Evolutionary conservation across 352 stramenopile genomes (phyloP).

Genomic region (Pythium apleroticum): DNA sequence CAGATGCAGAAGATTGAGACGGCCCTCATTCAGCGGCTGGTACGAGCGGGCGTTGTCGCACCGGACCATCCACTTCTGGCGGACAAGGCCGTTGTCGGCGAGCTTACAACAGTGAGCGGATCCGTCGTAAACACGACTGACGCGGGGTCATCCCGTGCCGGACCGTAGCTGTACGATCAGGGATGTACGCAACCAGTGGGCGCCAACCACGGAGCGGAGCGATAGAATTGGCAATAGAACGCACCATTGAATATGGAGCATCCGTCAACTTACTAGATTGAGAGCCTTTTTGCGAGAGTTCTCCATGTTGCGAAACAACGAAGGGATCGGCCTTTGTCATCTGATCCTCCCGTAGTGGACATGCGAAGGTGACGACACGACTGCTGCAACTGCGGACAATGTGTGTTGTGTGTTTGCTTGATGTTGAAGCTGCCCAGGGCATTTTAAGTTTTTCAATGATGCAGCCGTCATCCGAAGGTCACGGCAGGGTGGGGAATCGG

Average conservation of each 20-base stretch:
- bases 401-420: not conserved
- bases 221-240: not conserved
- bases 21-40: slow-evolving; percentile 49
- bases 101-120: not conserved
- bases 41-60: slow-evolving; percentile 40
- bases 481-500: not conserved
- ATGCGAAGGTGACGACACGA: not conserved
- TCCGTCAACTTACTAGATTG: not conserved
- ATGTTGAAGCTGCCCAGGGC: not conserved
- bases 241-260: not conserved
- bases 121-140: not conserved
- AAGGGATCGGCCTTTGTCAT: not conserved
- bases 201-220: too few relatives aligned
- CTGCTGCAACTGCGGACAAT: not conserved
- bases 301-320: too few relatives aligned
- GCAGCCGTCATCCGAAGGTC: too few relatives aligned
- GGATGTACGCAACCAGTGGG: too few relatives aligned
- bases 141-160: not conserved
- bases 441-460: not conserved
- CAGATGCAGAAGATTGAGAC: slow-evolving; percentile 74
- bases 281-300: too few relatives aligned
- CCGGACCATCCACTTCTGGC: slow-evolving; percentile 41
- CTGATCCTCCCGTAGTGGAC: not conserved
- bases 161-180: not conserved
- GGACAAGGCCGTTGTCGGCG: slow-evolving; percentile 2